Evolutionary conservation across 2,329 filamentous ascomycete species (phyloP), one percentile per base, ranked within the genome.

Genomic region (Aspergillus novofumigatus): DNA sequence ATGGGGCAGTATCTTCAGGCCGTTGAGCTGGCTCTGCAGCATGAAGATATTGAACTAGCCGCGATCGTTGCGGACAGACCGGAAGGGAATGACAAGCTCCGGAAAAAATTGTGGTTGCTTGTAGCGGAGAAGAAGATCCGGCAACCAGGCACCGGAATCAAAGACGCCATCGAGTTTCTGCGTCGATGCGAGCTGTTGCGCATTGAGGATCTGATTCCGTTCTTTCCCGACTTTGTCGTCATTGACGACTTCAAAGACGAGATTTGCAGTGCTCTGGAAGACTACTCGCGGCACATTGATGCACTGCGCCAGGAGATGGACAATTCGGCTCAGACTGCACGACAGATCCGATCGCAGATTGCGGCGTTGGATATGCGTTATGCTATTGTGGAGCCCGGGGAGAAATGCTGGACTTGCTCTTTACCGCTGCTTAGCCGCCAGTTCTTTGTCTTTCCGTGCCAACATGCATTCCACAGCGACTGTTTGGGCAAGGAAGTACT

Each of bases 171-270:
- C 64, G 91, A 95, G 60, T 97, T 99, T 69, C 82, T 97, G 11
- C 91, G 91, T 65, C 87, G 91, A 9, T 97, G 93, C 72, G 92
- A 97, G 59, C 81, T 97, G 11, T 84, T 99, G 51, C 88, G 89
- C 61, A 99, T 99, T 62, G 94, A 99, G 76, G 94, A 99, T 68
- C 78, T 99, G 29, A 97, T 99, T 44, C 94, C 94, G 0, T 97
- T 99, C 79, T 99, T 99, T 77, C 94, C 94, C 0, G 94, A 99
- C 72, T 99, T 99, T 70, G 92, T 97, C 25, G 90, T 97, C 52
- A 97, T 99, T 60, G 94, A 99, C 71, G 94, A 97, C 73, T 99
- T 99, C 82, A 97, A 97, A 71, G 92, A 97, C 62, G 94, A 99
- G 72, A 97, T 99, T 41, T 99, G 94, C 76, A 81, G 86, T 0